Evolutionary conservation across 2,329 filamentous ascomycete species (phyloP).

Genomic region (Eurotiales sp.): DNA sequence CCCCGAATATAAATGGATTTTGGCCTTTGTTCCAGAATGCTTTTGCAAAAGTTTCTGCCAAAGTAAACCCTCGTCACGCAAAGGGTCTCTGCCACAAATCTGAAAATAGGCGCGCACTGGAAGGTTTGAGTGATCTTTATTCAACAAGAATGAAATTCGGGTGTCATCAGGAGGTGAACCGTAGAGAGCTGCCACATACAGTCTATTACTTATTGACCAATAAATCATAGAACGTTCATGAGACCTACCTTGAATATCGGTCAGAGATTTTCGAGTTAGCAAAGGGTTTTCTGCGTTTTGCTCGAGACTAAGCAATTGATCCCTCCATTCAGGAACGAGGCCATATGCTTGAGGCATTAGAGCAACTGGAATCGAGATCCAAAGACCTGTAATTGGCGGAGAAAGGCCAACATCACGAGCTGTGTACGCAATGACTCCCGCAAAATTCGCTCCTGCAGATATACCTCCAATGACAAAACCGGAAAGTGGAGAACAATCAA

Average conservation of each 20-base stretch:
- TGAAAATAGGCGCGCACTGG: background rate
- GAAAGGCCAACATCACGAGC: background rate
- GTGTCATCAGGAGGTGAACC: background rate
- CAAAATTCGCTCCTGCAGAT: conserved; percentile 1
- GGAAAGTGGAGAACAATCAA: background rate
- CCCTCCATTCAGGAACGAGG: background rate
- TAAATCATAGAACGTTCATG: background rate
- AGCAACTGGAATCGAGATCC: background rate
- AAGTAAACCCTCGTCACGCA: conserved; percentile 1
- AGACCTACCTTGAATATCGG: background rate
- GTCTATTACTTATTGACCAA: background rate
- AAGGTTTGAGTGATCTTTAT: background rate
- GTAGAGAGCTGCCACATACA: background rate
- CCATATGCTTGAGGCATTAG: conserved; percentile 1
- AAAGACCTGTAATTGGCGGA: background rate
- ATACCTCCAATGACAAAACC: background rate
- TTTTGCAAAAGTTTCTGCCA: background rate
- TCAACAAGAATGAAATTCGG: background rate
- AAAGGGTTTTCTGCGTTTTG: background rate
- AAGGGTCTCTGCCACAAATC: background rate
- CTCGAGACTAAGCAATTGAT: conserved; percentile 4
- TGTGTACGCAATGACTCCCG: background rate
- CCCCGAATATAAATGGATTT: background rate
- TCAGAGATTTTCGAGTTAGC: background rate
- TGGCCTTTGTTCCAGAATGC: background rate